Base-by-base conservation (phyloP, 2,329 filamentous ascomycete species). In the Aspergillus phoenicis region DNA sequence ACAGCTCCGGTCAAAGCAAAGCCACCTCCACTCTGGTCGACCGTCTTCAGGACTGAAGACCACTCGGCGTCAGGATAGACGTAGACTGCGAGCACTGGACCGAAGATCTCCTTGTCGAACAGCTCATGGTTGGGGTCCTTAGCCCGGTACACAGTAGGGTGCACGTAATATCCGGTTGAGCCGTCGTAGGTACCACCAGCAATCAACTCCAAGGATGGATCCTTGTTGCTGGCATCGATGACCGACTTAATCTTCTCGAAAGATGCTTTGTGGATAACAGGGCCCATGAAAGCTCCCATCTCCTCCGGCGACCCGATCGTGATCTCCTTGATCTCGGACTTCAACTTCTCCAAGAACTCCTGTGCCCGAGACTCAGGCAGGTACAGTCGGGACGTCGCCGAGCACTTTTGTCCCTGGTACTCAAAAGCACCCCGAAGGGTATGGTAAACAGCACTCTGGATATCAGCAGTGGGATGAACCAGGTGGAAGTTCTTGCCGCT, bases 401-500 rank as follows among this genome's bases (percentile, higher is more conserved):
- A 91, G 82, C 91, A 96, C 78, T 96, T 96, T 76, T 96, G 91
- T 48, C 91, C 91, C 75, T 94, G 91, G 80, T 88, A 96, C 76
- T 96, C 91, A 71, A 95, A 96, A 2, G 91, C 91, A 41, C 90
- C 91, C 57, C 92, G 89, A 30, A 96, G 85, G 2, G 91, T 94
- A 74, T 94, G 89, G 68, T 90, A 83, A 28, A 86, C 91, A 10
- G 91, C 91, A 71, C 93, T 94, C 61, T 85, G 78, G 58, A 94
- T 80, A 65, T 95, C 89, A 33, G 91, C 91, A 3, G 86, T 87
- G 15, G 81, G 78, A 80, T 96, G 91, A 36, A 96, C 77, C 51
- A 96, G 78, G 76, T 95, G 91, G 83, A 93, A 96, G 82, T 96
- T 96, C 85, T 96, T 96, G 73, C 91, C 91, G 59, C 91, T 91